Percentiles rank a stretch among this genome's conserved stretches.
phyloP scores from a whole-genome alignment of 208 protist species.

The Leishmania tropica region DNA sequence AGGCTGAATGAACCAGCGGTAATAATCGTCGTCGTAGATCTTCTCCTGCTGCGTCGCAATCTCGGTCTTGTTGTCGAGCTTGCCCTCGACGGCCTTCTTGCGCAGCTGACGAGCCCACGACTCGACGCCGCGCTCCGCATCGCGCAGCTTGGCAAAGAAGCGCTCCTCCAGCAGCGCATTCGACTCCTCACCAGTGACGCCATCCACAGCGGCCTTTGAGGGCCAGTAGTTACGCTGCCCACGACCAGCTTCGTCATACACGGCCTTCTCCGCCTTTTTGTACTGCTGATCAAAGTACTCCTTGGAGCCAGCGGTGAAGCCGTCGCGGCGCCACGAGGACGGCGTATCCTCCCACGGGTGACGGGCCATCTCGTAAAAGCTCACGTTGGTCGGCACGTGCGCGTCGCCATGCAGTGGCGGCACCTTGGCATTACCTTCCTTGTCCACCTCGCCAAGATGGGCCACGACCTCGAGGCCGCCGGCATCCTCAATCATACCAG shows the following conservation, averaged over 20 bases:
- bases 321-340: conserved; percentile 84
- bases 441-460: conserved; percentile 72
- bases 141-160: conserved; percentile 60
- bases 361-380: conserved; percentile 93
- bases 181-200: conserved; percentile 48
- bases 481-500: conserved; percentile 88
- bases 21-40: conserved; percentile 94
- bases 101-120: conserved; percentile 79
- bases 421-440: conserved; percentile 45
- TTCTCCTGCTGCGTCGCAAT: conserved; percentile 90
- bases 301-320: conserved; percentile 88
- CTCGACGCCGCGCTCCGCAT: conserved; percentile 69
- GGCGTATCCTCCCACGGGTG: conserved; percentile 89
- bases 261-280: conserved; percentile 70
- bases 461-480: conserved; percentile 74
- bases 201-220: conserved; percentile 63
- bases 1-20: conserved; percentile 93
- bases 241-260: conserved; percentile 76
- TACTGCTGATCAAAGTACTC: conserved; percentile 89
- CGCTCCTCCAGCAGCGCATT: conserved; percentile 75
- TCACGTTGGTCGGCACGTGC: conserved; percentile 86
- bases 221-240: conserved; percentile 85
- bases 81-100: conserved; percentile 62
- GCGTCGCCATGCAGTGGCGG: conserved; percentile 62
- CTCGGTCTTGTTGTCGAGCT: conserved; percentile 72